phyloP scores from a whole-genome alignment of 306 rosid species.

The Fragaria vesca region DNA sequence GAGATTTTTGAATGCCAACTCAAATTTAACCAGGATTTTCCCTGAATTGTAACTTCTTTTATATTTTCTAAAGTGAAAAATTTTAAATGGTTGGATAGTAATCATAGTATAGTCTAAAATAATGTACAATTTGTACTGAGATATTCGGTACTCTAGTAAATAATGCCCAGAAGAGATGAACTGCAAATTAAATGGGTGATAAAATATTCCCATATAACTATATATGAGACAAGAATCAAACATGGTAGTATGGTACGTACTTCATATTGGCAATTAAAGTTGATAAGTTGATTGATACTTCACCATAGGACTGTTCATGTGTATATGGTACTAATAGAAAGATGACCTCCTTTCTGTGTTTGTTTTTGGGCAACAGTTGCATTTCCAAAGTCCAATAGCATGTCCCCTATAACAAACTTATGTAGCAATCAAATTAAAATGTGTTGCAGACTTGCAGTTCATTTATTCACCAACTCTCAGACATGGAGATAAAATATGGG shows the following conservation, averaged over 20 bases:
- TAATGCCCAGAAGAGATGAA: background rate
- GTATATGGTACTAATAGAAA: background rate
- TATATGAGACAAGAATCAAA: background rate
- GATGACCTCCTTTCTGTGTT: background rate
- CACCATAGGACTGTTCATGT: background rate
- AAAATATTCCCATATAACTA: background rate
- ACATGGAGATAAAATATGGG: background rate
- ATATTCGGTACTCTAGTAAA: background rate
- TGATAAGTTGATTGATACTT: background rate
- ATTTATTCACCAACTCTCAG: background rate
- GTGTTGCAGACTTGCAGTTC: background rate
- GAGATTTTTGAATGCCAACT: background rate
- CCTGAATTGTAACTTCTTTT: background rate
- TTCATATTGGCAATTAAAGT: slow-evolving; percentile 9
- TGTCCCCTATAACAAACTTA: background rate
- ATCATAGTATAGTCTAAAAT: too few species aligned
- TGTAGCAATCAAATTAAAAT: background rate
- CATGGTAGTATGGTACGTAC: background rate
- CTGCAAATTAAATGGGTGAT: slow-evolving; percentile 1
- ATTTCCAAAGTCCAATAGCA: slow-evolving; percentile 2
- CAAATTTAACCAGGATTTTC: background rate
- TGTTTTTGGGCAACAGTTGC: slow-evolving; percentile 5
- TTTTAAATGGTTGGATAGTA: background rate
- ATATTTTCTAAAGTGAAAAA: background rate
- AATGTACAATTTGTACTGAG: background rate